These are phyloP conservation scores for Cladosporium sphaerospermum DNA, from an alignment of 2,329 filamentous ascomycete genomes.

Conservation along the genomic window DNA sequence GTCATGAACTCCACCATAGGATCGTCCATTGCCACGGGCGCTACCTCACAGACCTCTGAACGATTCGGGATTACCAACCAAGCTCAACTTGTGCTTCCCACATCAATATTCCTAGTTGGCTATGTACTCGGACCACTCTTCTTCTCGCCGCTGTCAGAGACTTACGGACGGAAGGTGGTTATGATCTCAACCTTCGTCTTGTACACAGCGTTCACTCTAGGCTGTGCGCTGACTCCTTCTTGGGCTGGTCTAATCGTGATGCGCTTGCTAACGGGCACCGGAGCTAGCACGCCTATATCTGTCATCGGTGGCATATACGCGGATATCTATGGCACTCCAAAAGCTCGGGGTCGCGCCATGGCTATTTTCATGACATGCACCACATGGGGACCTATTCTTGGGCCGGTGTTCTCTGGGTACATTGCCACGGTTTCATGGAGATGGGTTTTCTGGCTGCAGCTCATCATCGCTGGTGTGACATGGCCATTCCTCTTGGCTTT, in stretches of 20 bases:
- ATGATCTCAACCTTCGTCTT: constrained; percentile 47
- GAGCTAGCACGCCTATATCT: constrained; percentile 47
- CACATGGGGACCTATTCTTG: constrained; percentile 59
- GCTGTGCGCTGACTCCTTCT: constrained; percentile 38
- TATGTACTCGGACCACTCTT: constrained; percentile 41
- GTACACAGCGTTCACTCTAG: constrained; percentile 42
- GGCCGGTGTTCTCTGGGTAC: constrained; percentile 60
- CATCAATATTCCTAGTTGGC: constrained; percentile 46
- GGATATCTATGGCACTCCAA: constrained; percentile 56
- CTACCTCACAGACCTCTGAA: constrained; percentile 48
- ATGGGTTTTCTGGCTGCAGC: constrained; percentile 64
- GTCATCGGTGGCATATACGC: constrained; percentile 58
- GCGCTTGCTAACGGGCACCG: constrained; percentile 38
- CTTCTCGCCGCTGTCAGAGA: constrained; percentile 41
- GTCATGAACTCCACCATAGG: constrained; percentile 65
- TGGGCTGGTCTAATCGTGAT: constrained; percentile 41
- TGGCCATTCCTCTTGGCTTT: constrained; percentile 56
- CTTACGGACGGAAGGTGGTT: constrained; percentile 40
- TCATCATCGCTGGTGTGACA: constrained; percentile 61
- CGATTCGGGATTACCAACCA: constrained; percentile 51
- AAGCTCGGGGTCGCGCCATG: constrained; percentile 54
- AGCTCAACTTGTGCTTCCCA: constrained; percentile 40
- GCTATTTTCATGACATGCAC: constrained; percentile 61
- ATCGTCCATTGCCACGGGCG: constrained; percentile 57
- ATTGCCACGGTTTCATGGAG: constrained; percentile 58